Conservation (phyloP, 176 grass and related monocot genomes). For the Aegilops longissima region DNA sequence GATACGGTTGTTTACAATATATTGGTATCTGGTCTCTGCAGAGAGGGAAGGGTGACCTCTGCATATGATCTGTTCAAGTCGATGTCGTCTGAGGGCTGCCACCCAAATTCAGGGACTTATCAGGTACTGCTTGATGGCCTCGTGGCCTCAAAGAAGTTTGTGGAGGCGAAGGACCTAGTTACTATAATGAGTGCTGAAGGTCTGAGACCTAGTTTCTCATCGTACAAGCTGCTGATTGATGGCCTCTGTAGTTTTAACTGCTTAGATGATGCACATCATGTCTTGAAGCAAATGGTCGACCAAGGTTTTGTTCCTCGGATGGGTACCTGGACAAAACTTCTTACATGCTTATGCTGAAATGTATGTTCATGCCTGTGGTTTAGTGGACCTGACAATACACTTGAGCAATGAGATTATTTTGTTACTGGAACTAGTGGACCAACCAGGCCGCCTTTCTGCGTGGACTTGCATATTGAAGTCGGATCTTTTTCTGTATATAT, state of each 20-base stretch:
- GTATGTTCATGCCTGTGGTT: background rate
- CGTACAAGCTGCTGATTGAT: constrained; percentile 74
- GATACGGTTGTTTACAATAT: constrained; percentile 82
- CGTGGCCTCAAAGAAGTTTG: constrained; percentile 45
- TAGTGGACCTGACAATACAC: background rate
- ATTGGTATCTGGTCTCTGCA: constrained; percentile 81
- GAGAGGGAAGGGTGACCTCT: constrained; percentile 43
- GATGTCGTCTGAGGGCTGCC: constrained; percentile 55
- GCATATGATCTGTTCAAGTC: constrained; percentile 56
- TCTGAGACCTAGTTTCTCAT: constrained; percentile 62
- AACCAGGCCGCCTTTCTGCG: background rate
- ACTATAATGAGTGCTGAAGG: constrained; percentile 57
- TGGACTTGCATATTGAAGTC: background rate
- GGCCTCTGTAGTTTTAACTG: constrained; percentile 66
- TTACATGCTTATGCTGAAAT: constrained; percentile 33
- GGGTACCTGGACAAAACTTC: constrained; percentile 75
- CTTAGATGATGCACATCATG: constrained; percentile 54
- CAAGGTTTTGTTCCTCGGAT: constrained; percentile 78
- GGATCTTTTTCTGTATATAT: background rate
- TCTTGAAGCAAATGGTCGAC: constrained; percentile 74
- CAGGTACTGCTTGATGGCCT: constrained; percentile 82
- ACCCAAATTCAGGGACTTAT: constrained; percentile 84
- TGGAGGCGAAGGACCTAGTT: constrained; percentile 59
- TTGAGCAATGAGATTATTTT: constrained; percentile 8
- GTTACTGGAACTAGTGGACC: background rate